A percentile compares a stretch with the other conserved stretches of the same genome.
Conservation (phyloP, 768 basidiomycete species). For the Leccinellum albellum region DNA sequence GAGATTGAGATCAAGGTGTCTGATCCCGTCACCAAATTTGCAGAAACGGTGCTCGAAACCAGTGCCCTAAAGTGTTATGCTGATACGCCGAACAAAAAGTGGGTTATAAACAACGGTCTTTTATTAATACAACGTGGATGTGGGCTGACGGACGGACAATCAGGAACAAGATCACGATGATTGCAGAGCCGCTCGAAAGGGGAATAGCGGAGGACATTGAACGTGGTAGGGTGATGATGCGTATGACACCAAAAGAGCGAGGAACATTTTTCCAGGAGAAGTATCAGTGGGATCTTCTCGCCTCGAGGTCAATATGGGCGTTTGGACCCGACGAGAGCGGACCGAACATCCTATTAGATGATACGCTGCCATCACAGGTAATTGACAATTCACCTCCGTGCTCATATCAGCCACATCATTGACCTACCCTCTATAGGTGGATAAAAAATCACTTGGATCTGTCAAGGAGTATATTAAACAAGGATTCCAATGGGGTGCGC, state of each 20-base stretch:
- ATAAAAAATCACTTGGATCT: constrained; percentile 85
- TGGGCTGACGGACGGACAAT: constrained; percentile 9
- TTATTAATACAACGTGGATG: constrained; percentile 6
- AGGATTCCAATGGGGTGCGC: constrained; percentile 98
- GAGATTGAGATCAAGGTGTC: constrained; percentile 99
- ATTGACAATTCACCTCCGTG: constrained; percentile 8
- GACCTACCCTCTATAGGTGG: constrained; percentile 50
- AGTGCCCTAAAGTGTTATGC: constrained; percentile 98
- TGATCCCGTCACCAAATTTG: constrained; percentile 97
- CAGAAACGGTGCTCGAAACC: constrained; percentile 97
- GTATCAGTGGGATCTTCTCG: constrained; percentile 97
- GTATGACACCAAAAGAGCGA: constrained; percentile 91
- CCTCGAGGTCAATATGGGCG: constrained; percentile 98
- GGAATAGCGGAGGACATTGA: constrained; percentile 98
- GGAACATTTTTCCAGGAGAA: constrained; percentile 96
- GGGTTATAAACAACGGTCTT: constrained; percentile 26
- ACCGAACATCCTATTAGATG: constrained; percentile 90
- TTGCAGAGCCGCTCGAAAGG: constrained; percentile 93
- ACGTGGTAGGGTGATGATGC: constrained; percentile 86
- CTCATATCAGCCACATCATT: neutral
- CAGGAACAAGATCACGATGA: constrained; percentile 98
- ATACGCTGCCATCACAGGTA: constrained; percentile 92
- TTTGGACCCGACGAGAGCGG: constrained; percentile 97
- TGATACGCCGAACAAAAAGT: constrained; percentile 99
- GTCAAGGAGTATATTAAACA: constrained; percentile 97